Evolutionary conservation across 108 stramenopile species (phyloP).

Genomic region (Ochromonas danica): DNA sequence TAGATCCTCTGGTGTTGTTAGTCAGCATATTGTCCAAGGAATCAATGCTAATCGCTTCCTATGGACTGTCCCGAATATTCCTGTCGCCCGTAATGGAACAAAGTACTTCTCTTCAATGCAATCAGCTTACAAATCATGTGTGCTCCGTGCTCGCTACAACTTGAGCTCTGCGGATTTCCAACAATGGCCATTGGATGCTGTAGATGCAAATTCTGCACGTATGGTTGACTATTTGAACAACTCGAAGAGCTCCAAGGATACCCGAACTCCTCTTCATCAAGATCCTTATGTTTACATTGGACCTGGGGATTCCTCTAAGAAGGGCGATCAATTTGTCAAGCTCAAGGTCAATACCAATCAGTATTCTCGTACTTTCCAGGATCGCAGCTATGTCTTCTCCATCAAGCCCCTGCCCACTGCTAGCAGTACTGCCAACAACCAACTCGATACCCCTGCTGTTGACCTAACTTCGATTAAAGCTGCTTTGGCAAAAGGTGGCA

Average conservation of each 20-base stretch:
- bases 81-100: neutral
- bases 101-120: conserved; percentile 35
- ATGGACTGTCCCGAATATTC: conserved; percentile 48
- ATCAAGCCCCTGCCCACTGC: conserved; percentile 37
- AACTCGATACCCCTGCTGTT: conserved; percentile 31
- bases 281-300: conserved; percentile 46
- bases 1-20: neutral
- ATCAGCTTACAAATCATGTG: conserved; percentile 33
- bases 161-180: conserved; percentile 46
- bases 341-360: conserved; percentile 54
- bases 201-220: conserved; percentile 1
- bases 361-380: conserved; percentile 57
- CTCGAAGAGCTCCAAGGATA: conserved; percentile 27
- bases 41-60: conserved; percentile 45
- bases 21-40: neutral
- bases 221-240: conserved; percentile 38
- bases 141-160: conserved; percentile 52
- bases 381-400: conserved; percentile 50
- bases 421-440: neutral
- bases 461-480: neutral
- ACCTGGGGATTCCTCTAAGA: neutral
- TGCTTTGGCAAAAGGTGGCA: conserved; percentile 21
- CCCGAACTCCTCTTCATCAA: conserved; percentile 36
- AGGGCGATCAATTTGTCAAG: conserved; percentile 31
- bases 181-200: conserved; percentile 40